Evolutionary conservation across 306 rosid genomes (phyloP), one percentile per base, ranked within the genome.

Genomic region (Vachellia pachyceras): DNA sequence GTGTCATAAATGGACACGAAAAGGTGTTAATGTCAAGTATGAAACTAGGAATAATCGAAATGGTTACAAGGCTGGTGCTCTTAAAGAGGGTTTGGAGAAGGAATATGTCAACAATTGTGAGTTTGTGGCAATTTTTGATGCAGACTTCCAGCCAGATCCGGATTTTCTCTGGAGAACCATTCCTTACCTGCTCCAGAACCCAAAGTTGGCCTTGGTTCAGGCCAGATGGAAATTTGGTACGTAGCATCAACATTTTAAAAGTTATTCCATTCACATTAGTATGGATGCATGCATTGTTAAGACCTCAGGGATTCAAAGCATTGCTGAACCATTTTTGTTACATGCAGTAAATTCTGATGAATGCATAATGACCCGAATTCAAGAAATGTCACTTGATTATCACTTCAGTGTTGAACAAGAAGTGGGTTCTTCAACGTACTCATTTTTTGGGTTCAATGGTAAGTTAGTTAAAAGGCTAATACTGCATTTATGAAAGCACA

Each of bases 391-490:
- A 20, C 89, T 89, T 1, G 87, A 86, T 72, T 89, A 89, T 76
- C 92, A 89, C 79, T 89, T 89, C 69, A 73, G 82, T 12, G 90
- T 87, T 29, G 92, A 89, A 80, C 92, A 89, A 78, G 90, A 89
- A 87, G 92, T 87, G 37, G 90, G 87, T 75, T 89, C 92, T 35
- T 85, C 90, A 75, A 87, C 90, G 44, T 85, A 80, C 87, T 78
- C 90, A 40, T 89, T 89, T 85, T 89, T 87, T n/a, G 92, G 92
- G 69, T 89, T 87, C 81, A 89, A 89, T 76, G 89, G 92, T 83
- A 77, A 74, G 83, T 78, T 65, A 46, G 82, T 81, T 71, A 29
- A 52, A 25, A 79, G 42, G 76, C 76, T 41, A 39, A 22, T 33
- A 41, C 75, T 66, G 39, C 78, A 72, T 57, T 79, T 77, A 72